These are phyloP conservation scores for Dictyostelium firmibasis DNA, from an alignment of 78 protist species.

Conservation along the genomic window DNA sequence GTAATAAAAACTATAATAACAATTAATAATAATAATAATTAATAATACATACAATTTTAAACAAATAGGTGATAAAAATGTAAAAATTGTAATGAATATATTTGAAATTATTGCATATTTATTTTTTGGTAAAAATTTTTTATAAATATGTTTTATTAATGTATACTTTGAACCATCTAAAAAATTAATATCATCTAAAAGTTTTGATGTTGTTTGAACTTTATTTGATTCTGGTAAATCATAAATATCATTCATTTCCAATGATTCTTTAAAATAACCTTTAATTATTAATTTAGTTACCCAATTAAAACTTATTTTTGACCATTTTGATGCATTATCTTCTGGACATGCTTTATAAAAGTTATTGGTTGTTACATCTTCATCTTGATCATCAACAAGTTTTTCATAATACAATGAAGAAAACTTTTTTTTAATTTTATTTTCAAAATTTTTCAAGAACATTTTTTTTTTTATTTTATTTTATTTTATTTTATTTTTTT, in stretches of 20 bases:
- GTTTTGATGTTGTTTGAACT: not conserved
- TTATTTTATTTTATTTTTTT: too few species aligned
- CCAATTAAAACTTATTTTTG: slow-evolving; percentile 15
- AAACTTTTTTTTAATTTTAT: too few species aligned
- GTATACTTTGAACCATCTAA: not conserved
- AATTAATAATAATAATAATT: not conserved
- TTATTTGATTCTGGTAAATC: slow-evolving; percentile 1
- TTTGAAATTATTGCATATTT: not conserved
- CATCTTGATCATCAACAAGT: not conserved
- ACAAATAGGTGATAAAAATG: slow-evolving; percentile 13
- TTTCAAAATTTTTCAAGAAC: not conserved
- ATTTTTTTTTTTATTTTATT: too few species aligned
- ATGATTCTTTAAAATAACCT: slow-evolving; percentile 25
- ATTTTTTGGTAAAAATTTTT: not conserved
- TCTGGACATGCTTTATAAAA: slow-evolving; percentile 18
- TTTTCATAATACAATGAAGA: not conserved
- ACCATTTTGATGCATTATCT: not conserved
- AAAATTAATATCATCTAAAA: not conserved
- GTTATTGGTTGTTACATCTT: not conserved
- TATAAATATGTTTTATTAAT: slow-evolving; percentile 21
- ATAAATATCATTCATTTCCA: slow-evolving; percentile 19
- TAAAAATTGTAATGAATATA: not conserved
- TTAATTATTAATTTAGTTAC: not conserved
- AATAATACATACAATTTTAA: slow-evolving; percentile 13
- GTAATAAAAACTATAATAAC: not conserved